Base-by-base conservation (phyloP, 805 yeast species). In the Barnettozyma botsteinii region DNA sequence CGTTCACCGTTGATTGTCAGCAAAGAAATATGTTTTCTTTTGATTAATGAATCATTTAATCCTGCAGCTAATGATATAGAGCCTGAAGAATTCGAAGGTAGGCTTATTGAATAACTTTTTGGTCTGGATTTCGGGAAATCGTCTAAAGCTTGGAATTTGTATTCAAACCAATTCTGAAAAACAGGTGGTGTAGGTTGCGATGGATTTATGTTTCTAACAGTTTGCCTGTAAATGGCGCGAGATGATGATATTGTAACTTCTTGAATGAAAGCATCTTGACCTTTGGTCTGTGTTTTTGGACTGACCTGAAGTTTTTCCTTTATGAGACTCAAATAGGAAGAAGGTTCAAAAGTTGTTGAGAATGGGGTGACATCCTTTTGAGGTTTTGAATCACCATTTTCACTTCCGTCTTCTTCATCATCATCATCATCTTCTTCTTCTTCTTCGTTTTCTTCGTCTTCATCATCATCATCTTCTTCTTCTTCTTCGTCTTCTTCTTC, bases 31-130 rank as follows among this genome's bases (percentile, higher is more conserved):
- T 69, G 69, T 39, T 56, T 69, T 53, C 53, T 66, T 45, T 56
- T 59, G 42, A 58, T 58, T 42, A 67, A 62, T 23, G 60, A 51
- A 36, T 66, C 69, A 46, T 70, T 66, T 37, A 79, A 59, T 21
- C 65, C 59, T 4, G 72, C 70, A 18, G 65, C 52, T 4, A 77
- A 55, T 5, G 70, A 62, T 33, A 77, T 55, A 1, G 77, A 67
- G 25, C 70, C 68, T 29, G 74, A 15, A 4, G 43, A 71, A 32
- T 63, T 61, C 11, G 66, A 57, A 11, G 81, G 79, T 38, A 79
- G 56, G 13, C 66, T 64, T 19, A 76, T 46, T 6, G 77, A 49
- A 49, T 64, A 72, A 10, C 69, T 63, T 14, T 62, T 53, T 1
- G 65, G 57, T 17, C 60, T 61, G 38, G 26, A 23, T 17, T 27